Base-by-base conservation (phyloP, 2,329 filamentous ascomycete species). In the Tolypocladium sp. region DNA sequence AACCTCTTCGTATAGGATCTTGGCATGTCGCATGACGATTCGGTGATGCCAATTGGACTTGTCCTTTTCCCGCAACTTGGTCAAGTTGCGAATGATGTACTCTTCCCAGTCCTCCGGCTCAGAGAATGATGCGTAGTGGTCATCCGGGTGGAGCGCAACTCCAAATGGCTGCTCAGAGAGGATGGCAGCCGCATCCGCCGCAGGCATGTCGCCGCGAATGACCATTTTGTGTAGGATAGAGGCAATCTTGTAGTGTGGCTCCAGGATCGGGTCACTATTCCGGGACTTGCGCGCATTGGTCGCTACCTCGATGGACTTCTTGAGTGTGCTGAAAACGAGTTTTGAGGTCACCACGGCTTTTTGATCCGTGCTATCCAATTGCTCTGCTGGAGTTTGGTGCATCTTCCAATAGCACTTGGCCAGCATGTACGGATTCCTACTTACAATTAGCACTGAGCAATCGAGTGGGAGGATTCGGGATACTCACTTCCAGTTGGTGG, bases 1-100 rank as follows among this genome's bases (percentile, higher is more conserved):
- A 42, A 73, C 70, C 37, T 80, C 76, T 57, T 78, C 76, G 57
- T 82, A 84, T 9, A 85, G 66, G 25, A 86, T 82, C 40, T 74
- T 76, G 2, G 83, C 79, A 67, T 90, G 87, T 30, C 92, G 86
- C 68, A 88, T 87, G 57, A 91, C 90, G 75, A 97, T 92, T 25
- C 92, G 88, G 71, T 97, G 92, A 69, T 97, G 92, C 92, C 92
- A 97, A 67, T 94, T 93, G 0, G 90, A 89, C 76, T 96, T 95
- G 73, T 97, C 92, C 61, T 91, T 91, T 55, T 85, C 83, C 15
- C 80, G 79, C 12, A 86, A 69, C 57, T 77, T 77, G 9, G 74
- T 74, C 46, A 86, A 67, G 53, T 76, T 81, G 55, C 76, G 75
- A 44, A 84, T 79, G 7, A 85, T 73, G 56, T 81, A 83, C 40